Evolutionary conservation across 306 rosid species (phyloP), one percentile per base, ranked within the genome.

Genomic region (Adenanthera pavonina): DNA sequence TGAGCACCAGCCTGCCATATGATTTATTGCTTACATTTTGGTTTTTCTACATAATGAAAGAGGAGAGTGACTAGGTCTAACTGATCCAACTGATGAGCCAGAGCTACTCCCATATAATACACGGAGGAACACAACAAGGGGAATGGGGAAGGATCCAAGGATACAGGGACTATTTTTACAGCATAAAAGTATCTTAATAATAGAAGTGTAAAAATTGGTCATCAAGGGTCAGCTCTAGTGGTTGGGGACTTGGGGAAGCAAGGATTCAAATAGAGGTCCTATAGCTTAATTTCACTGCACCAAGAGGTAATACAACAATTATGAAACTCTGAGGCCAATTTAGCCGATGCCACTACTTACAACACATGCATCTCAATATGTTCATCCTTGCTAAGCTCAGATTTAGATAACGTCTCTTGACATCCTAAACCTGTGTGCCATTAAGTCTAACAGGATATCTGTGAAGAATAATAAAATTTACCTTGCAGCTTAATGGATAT

Each of bases 181-280:
- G 35, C 52, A 41, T 41, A 41, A 41, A 68, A 40, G 8, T 17
- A 68, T 68, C 35, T 41, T 43, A 30, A 67, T 38, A 43, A 68
- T 13, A 19, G 11, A 53, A 40, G 52, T 10, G 15, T 68, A n/a
- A 68, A 68, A 13, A 68, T 41, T 68, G 73, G 52, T 46, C 35
- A 41, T 68, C 52, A 68, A 43, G 4, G 30, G 33, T 41, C 33
- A 41, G 73, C 51, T 68, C 35, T 41, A 43, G 52, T 41, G 53
- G 54, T 44, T 69, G 53, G 54, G 38, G 15, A 38, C 51, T 67
- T 67, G 72, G 5, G 74, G n/a, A 11, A 20, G 74, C 54, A 44
- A 14, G 51, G 74, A 30, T 43, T 68, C 36, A 11, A 7, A 69
- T 69, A 11, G 11, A 69, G 38, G 36, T 9, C 54, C 74, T 11